A percentile compares a stretch with the other conserved stretches of the same genome.
Conservation (phyloP, 2,329 filamentous ascomycete species). For the Ophiocordyceps camponoti-rufipedis region DNA sequence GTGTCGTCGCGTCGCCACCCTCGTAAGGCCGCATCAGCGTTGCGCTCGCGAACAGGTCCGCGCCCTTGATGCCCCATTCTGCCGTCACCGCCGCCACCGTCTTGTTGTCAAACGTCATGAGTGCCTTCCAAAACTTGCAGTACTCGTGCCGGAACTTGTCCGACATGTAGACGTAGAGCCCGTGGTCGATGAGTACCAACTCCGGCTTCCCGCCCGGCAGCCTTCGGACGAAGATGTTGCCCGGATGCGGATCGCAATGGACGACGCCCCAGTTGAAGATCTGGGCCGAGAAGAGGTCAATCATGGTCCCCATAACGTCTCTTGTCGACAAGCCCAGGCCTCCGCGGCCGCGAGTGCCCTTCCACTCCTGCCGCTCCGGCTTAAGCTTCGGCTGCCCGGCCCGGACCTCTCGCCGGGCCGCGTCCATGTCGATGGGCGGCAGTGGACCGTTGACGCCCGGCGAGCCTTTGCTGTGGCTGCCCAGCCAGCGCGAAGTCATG, state of each 20-base stretch:
- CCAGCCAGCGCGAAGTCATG: slow-evolving; percentile 61
- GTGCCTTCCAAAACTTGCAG: slow-evolving; percentile 76
- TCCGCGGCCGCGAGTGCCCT: slow-evolving; percentile 50
- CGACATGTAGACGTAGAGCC: slow-evolving; percentile 83
- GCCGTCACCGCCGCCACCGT: slow-evolving; percentile 55
- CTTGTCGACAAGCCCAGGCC: slow-evolving; percentile 69
- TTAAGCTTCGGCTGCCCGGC: slow-evolving; percentile 46
- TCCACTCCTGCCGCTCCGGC: slow-evolving; percentile 65
- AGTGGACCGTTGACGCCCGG: slow-evolving; percentile 58
- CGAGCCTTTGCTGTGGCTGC: slow-evolving; percentile 56
- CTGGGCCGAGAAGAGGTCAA: slow-evolving; percentile 90
- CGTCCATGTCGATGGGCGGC: slow-evolving; percentile 26
- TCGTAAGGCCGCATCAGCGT: slow-evolving; percentile 83
- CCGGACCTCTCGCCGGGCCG: slow-evolving; percentile 24
- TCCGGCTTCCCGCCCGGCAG: slow-evolving; percentile 68
- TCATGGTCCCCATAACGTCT: slow-evolving; percentile 90
- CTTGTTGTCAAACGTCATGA: slow-evolving; percentile 83
- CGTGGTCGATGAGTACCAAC: slow-evolving; percentile 91
- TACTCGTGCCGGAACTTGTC: slow-evolving; percentile 75
- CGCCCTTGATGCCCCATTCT: slow-evolving; percentile 74
- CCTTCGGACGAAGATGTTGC: slow-evolving; percentile 90
- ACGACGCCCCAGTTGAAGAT: slow-evolving; percentile 96
- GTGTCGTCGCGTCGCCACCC: slow-evolving; percentile 56
- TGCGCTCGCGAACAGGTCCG: slow-evolving; percentile 80
- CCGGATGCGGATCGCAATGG: slow-evolving; percentile 92